Evolutionary conservation across 176 grass and related monocot species (phyloP).

Genomic region (Poa annua): DNA sequence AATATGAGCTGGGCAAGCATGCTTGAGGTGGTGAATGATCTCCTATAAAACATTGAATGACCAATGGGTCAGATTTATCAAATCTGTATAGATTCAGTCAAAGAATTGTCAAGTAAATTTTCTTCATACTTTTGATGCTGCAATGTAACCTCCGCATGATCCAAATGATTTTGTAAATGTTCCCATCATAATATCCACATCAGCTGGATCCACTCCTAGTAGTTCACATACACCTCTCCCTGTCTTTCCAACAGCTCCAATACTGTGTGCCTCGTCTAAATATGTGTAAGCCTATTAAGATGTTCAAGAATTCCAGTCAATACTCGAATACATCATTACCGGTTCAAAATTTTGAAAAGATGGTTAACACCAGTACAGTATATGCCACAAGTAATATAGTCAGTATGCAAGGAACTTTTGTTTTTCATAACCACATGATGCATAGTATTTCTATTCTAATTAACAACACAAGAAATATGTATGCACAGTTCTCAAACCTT

Average conservation of each 20-base stretch:
- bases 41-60: constrained; percentile 54
- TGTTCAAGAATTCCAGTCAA: constrained; percentile 38
- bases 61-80: constrained; percentile 34
- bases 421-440: constrained; percentile 26
- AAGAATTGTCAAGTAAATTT: constrained; percentile 24
- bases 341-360: neutral
- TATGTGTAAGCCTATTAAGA: constrained; percentile 81
- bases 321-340: neutral
- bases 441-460: neutral
- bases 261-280: constrained; percentile 94
- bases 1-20: constrained; percentile 82
- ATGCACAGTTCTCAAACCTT: constrained; percentile 59
- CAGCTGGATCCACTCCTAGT: constrained; percentile 82
- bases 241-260: constrained; percentile 88
- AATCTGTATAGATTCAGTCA: constrained; percentile 26
- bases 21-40: constrained; percentile 85
- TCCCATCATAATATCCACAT: constrained; percentile 97
- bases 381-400: constrained; percentile 28
- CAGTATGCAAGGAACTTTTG: neutral
- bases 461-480: constrained; percentile 24
- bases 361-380: constrained; percentile 11
- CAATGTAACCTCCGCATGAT: constrained; percentile 89
- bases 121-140: constrained; percentile 78
- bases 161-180: constrained; percentile 99
- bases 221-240: constrained; percentile 91